These are phyloP conservation scores for Telfairia occidentalis DNA, from an alignment of 331 rosid genomes.

Conservation along the genomic window DNA sequence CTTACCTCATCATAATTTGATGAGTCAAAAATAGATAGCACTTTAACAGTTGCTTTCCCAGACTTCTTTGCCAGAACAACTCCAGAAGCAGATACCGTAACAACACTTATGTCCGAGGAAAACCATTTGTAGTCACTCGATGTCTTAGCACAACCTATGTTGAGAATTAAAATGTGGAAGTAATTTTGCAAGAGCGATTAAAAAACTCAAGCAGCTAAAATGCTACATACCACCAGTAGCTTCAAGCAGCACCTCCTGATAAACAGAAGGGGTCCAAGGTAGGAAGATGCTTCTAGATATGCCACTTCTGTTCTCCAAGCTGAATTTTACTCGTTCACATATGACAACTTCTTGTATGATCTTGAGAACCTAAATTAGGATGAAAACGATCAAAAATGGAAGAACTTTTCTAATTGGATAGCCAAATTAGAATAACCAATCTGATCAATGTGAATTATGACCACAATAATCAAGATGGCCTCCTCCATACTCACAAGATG, in stretches of 20 bases:
- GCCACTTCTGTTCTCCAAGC: slow-evolving; percentile 31
- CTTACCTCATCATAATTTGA: slow-evolving; percentile 84
- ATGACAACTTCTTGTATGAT: slow-evolving; percentile 57
- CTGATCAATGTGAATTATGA: not conserved
- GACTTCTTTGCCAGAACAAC: slow-evolving; percentile 77
- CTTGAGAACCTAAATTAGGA: slow-evolving; percentile 50
- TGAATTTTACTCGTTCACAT: slow-evolving; percentile 64
- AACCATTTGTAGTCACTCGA: slow-evolving; percentile 75
- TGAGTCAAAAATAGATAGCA: slow-evolving; percentile 54
- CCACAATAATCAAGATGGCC: not conserved
- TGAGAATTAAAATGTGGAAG: slow-evolving; percentile 12
- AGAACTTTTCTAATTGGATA: not conserved
- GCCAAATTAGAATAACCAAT: not conserved
- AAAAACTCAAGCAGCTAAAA: slow-evolving; percentile 22
- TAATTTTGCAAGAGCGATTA: slow-evolving; percentile 16
- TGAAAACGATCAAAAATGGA: slow-evolving; percentile 5
- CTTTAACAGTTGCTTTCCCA: slow-evolving; percentile 80
- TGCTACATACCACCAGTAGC: slow-evolving; percentile 68
- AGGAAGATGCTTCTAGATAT: slow-evolving; percentile 35
- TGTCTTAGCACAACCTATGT: slow-evolving; percentile 71
- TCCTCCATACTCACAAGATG: not conserved
- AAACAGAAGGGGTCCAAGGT: slow-evolving; percentile 79
- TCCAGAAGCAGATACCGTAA: slow-evolving; percentile 69
- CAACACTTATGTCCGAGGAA: slow-evolving; percentile 54
- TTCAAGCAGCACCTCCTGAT: slow-evolving; percentile 69